Evolutionary conservation across 164 flowering plant genomes (phyloP), one percentile per base, ranked within the genome.

Genomic region (Magnolia sinica): DNA sequence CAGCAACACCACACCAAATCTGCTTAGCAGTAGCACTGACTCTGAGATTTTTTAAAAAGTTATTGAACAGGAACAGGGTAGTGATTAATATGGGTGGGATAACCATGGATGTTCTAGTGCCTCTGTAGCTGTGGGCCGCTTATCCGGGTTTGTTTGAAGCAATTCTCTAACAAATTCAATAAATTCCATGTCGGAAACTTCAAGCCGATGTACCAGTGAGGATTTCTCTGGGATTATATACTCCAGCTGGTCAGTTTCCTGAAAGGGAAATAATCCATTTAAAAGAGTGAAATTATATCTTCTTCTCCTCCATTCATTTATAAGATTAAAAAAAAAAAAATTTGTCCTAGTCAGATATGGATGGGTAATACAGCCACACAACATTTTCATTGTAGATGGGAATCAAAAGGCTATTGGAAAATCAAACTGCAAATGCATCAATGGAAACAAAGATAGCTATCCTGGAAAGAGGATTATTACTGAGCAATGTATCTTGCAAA

Each of bases 21-120:
- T 29, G 71, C 71, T 68, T 18, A 11, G n/a, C 1, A 7, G 13
- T 24, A 29, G 50, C 18, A 19, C 45, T 5, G 10, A 55, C 61
- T 55, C 14, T 4, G 61, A 55, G 61, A 55, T 55, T 55, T 31
- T 68, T 27, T 63, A 14, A 65, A 24, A 13, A 29, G 9, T 16
- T 29, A 19, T 68, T 16, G 19, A 27, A 23, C 27, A 19, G 27
- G 27, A 14, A 68, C 3, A 23, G 27, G 19, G 37, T 31, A 24
- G 29, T 27, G 27, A 84, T 23, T 81, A 81, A 72, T 91, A 93
- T 1, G 75, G 74, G 74, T 79, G 75, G 16, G 92, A 87, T 61
- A 96, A 89, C 99, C 99, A 96, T 4, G 98, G 94, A 68, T 96
- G 97, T 69, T 84, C 80, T 2, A 96, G 82, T 27, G 99, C 99